A percentile compares a stretch with the other conserved stretches of the same genome.
Conservation (phyloP, 768 basidiomycete species). For the Phlegmacium glaucopus region DNA sequence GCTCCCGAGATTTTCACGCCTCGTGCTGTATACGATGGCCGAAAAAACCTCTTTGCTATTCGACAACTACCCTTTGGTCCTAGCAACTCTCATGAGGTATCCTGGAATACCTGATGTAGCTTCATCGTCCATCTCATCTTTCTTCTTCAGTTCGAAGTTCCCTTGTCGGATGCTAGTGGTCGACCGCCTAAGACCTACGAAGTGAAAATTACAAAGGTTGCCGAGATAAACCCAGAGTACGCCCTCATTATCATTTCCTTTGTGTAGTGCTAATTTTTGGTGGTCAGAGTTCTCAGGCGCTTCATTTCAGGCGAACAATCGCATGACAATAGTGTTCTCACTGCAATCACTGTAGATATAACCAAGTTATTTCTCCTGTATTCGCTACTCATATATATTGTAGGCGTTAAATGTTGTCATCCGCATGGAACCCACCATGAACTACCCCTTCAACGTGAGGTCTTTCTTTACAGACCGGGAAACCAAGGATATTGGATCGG, state of each 20-base stretch:
- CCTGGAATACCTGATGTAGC: constrained; percentile 8
- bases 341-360: constrained; percentile 55
- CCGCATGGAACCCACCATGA: constrained; percentile 71
- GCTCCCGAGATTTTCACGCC: constrained; percentile 71
- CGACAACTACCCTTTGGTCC: constrained; percentile 51
- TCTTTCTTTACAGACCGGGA: constrained; percentile 72
- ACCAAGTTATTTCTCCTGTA: neutral
- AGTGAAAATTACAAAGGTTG: constrained; percentile 57
- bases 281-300: constrained; percentile 52
- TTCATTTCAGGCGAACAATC: constrained; percentile 65
- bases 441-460: constrained; percentile 71
- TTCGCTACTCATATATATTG: neutral
- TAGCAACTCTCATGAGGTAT: constrained; percentile 47
- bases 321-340: constrained; percentile 61
- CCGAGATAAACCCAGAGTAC: constrained; percentile 37
- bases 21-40: constrained; percentile 72
- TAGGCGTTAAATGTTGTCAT: constrained; percentile 78
- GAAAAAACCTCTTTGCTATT: constrained; percentile 71
- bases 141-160: constrained; percentile 55
- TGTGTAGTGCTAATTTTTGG: neutral
- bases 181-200: constrained; percentile 64
- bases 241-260: neutral
- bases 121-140: no score
- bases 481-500: constrained; percentile 53
- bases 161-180: constrained; percentile 35